Evolutionary conservation across 305 asterid species (phyloP).

Genomic region (Fraxinus albicans): DNA sequence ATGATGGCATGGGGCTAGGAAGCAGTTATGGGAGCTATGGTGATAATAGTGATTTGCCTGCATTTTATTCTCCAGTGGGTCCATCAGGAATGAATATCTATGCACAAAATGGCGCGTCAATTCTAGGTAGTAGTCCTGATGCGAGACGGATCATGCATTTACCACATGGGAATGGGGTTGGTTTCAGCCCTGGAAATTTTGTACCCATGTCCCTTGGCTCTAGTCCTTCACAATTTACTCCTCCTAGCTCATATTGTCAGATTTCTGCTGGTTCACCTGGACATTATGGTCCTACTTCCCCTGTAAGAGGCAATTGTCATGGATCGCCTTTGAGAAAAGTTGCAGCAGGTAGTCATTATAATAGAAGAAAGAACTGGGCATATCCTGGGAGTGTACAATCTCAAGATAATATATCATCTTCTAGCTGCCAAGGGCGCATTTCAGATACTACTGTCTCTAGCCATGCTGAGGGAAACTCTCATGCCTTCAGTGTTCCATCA

Average conservation of each 20-base stretch:
- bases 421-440: constrained; percentile 65
- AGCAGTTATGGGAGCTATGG: constrained; percentile 97
- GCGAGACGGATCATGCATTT: constrained; percentile 75
- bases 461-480: constrained; percentile 64
- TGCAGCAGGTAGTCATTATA: constrained; percentile 77
- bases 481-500: constrained; percentile 54
- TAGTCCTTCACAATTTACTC: constrained; percentile 97
- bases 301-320: constrained; percentile 80
- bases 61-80: constrained; percentile 87
- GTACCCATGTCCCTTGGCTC: constrained; percentile 96
- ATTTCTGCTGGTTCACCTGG: constrained; percentile 85
- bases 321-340: constrained; percentile 91
- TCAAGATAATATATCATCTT: constrained; percentile 57
- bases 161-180: constrained; percentile 74
- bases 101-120: constrained; percentile 62
- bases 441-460: constrained; percentile 45
- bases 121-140: constrained; percentile 90
- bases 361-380: constrained; percentile 74
- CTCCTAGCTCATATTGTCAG: constrained; percentile 79
- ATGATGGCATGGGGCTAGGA: constrained; percentile 73
- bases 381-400: constrained; percentile 64
- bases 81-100: constrained; percentile 82
- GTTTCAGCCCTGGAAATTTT: constrained; percentile 89
- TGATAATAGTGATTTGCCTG: constrained; percentile 75
- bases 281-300: constrained; percentile 94